phyloP scores from a whole-genome alignment of 352 stramenopile species.

The Phytopythium helicoides region DNA sequence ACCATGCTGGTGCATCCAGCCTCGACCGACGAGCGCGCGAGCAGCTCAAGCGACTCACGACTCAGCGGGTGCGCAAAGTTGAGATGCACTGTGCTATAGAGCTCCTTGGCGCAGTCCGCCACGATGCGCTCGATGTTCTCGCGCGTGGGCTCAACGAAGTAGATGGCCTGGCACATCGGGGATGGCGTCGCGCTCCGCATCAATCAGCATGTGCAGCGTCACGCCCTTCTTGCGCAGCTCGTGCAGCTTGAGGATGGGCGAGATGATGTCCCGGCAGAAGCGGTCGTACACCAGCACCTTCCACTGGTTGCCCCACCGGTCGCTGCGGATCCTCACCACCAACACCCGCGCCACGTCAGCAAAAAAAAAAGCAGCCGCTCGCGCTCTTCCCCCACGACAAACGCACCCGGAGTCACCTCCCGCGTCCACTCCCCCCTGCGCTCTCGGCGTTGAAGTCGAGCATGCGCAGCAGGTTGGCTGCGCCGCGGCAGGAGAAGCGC shows the following conservation, averaged over 20 bases:
- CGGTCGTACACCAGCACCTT: slow-evolving; percentile 98
- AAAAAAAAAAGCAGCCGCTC: background rate
- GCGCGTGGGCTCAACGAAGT: slow-evolving; percentile 95
- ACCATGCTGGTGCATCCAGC: slow-evolving; percentile 79
- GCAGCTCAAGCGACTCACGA: slow-evolving; percentile 81
- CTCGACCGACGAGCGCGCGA: slow-evolving; percentile 80
- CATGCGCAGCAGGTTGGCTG: slow-evolving; percentile 83
- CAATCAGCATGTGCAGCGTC: slow-evolving; percentile 96
- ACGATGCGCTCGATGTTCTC: slow-evolving; percentile 96
- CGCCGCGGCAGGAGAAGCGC: background rate
- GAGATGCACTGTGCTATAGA: slow-evolving; percentile 93
- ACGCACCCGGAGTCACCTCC: slow-evolving; percentile 30
- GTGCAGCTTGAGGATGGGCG: slow-evolving; percentile 96
- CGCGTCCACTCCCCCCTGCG: slow-evolving; percentile 26
- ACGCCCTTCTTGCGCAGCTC: slow-evolving; percentile 96
- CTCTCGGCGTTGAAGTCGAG: slow-evolving; percentile 83
- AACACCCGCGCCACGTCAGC: too few relatives aligned
- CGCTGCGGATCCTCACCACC: slow-evolving; percentile 28
- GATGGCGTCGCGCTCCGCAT: slow-evolving; percentile 93
- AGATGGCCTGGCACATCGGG: slow-evolving; percentile 96
- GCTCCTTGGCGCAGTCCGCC: slow-evolving; percentile 88
- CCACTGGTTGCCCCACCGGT: slow-evolving; percentile 84
- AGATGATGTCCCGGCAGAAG: slow-evolving; percentile 96
- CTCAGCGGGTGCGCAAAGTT: slow-evolving; percentile 94
- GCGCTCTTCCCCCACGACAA: background rate